A percentile compares a stretch with the other conserved stretches of the same genome.
Evolutionary conservation across 805 yeast species (phyloP).

Genomic region (Lachancea fermentati): DNA sequence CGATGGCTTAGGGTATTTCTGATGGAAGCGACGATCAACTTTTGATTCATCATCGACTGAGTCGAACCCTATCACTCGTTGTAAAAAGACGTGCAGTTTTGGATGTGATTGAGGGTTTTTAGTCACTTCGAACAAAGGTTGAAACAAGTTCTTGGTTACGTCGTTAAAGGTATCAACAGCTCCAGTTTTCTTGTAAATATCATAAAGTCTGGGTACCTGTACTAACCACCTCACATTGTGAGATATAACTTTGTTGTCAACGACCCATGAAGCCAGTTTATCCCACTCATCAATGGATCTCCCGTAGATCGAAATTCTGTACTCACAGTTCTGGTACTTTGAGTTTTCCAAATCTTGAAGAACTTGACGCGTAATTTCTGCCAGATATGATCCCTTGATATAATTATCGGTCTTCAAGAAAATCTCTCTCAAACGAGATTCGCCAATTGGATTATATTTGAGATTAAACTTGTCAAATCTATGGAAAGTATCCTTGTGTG

Average conservation of each 20-base stretch:
- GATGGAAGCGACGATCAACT: slow-evolving; percentile 73
- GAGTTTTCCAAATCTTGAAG: slow-evolving; percentile 90
- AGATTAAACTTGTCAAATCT: slow-evolving; percentile 95
- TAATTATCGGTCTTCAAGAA: slow-evolving; percentile 93
- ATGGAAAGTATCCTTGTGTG: slow-evolving; percentile 96
- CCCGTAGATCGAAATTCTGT: slow-evolving; percentile 92
- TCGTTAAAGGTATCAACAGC: slow-evolving; percentile 69
- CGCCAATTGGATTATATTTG: slow-evolving; percentile 97
- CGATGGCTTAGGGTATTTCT: slow-evolving; percentile 79
- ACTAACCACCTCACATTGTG: slow-evolving; percentile 96
- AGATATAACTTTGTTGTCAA: slow-evolving; percentile 84
- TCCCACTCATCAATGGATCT: slow-evolving; percentile 91
- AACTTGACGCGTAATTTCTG: slow-evolving; percentile 91
- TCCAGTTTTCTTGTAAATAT: slow-evolving; percentile 74
- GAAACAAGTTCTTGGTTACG: slow-evolving; percentile 69
- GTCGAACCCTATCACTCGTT: slow-evolving; percentile 95
- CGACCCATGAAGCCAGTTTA: slow-evolving; percentile 88
- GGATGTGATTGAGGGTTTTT: slow-evolving; percentile 82
- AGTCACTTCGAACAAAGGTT: slow-evolving; percentile 87
- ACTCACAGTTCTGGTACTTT: slow-evolving; percentile 96
- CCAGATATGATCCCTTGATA: slow-evolving; percentile 81
- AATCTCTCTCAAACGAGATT: slow-evolving; percentile 93
- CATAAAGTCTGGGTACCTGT: slow-evolving; percentile 92
- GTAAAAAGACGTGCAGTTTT: slow-evolving; percentile 81
- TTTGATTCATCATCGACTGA: slow-evolving; percentile 98